Conservation (phyloP, 148 eudicot genomes). For the Nepenthes gracilis region DNA sequence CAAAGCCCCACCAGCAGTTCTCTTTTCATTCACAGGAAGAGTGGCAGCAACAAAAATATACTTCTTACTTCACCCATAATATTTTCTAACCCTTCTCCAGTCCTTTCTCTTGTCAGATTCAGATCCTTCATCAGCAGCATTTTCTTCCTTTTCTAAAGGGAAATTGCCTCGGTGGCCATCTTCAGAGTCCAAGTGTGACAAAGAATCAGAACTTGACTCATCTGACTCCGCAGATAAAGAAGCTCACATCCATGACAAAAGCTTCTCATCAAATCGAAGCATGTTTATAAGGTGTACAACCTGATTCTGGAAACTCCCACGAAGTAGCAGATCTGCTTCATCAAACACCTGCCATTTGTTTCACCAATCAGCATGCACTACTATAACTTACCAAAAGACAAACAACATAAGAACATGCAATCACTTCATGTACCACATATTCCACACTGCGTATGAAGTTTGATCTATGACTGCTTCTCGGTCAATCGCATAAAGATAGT, state of each 20-base stretch:
- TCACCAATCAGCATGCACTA: not conserved
- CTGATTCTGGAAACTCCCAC: slow-evolving; percentile 93
- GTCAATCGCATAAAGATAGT: slow-evolving; percentile 67
- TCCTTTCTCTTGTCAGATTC: slow-evolving; percentile 29
- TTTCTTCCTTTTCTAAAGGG: slow-evolving; percentile 12
- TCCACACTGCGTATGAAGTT: slow-evolving; percentile 65
- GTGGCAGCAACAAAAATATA: slow-evolving; percentile 93
- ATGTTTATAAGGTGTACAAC: slow-evolving; percentile 75
- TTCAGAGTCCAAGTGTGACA: slow-evolving; percentile 19
- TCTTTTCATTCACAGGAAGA: slow-evolving; percentile 83
- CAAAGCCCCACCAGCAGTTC: slow-evolving; percentile 80
- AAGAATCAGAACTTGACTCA: slow-evolving; percentile 18
- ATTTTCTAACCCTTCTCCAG: slow-evolving; percentile 71
- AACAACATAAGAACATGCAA: not conserved
- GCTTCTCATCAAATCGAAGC: slow-evolving; percentile 90
- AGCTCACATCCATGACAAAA: slow-evolving; percentile 37
- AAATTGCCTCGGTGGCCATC: slow-evolving; percentile 20
- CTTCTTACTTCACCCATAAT: slow-evolving; percentile 76
- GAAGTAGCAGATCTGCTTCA: slow-evolving; percentile 89
- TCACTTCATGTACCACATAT: slow-evolving; percentile 47
- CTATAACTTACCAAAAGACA: not conserved
- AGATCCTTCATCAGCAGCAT: slow-evolving; percentile 13
- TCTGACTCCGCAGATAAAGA: slow-evolving; percentile 15
- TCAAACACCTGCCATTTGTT: slow-evolving; percentile 66
- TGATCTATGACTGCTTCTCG: slow-evolving; percentile 44